Base-by-base conservation (phyloP, 768 basidiomycete species). In the Panaeolus papilionaceus region DNA sequence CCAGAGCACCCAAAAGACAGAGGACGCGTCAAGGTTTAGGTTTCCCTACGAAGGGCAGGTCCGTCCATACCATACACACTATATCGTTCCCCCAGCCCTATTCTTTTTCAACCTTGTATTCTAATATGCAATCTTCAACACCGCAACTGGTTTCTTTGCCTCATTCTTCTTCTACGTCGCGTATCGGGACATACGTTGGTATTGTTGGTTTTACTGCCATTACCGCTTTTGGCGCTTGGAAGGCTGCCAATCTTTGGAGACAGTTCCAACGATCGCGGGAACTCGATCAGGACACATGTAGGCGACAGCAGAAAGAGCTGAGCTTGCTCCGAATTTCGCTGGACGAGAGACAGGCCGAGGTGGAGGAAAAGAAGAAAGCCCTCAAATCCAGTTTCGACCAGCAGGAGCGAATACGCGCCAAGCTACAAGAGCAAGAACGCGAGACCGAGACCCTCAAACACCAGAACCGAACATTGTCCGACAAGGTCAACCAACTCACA, bases 171-270 rank as follows among this genome's bases (percentile, higher is more conserved):
- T 69, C 68, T 47, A 26, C 54, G 47, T 64, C 63, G 23, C 51
- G 68, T 66, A 63, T 66, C 33, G 69, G 40, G 61, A 65, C 74
- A 51, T 79, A 75, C 68, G 72, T 73, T 69, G 74, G 73, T 62
- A 64, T 78, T 54, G 71, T 77, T 49, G 75, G 79, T 38, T 69
- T 81, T 42, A 77, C 77, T 44, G 68, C 77, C 61, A 72, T 75
- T 18, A 71, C 76, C 28, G 66, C 75, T 65, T 75, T 77, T 58
- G 75, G 79, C 38, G 71, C 74, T 47, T 70, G 75, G 68, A 75
- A 72, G 64, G 69, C 71, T 20, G 58, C 64, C 63, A 67, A 66
- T 10, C 68, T 75, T 64, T 75, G 75, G 72, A 71, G 72, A 58
- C 70, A 75, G 26, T 63, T 73, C 14, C 68, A 71, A 61, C 65